These are phyloP conservation scores for Pichia thaimueangensis DNA, from an alignment of 805 yeast species.

Conservation along the genomic window DNA sequence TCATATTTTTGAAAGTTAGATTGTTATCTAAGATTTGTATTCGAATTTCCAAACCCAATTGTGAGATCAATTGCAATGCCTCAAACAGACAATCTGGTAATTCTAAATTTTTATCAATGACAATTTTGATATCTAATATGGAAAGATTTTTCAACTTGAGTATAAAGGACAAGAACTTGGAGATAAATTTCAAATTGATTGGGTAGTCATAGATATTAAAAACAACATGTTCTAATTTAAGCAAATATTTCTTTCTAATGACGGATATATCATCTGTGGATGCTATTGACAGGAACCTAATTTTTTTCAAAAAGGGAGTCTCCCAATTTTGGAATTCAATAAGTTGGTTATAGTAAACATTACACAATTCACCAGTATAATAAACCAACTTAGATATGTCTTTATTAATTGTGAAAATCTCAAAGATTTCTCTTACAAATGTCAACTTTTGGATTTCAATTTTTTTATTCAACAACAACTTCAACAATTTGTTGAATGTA, in stretches of 20 bases:
- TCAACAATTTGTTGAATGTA: neutral
- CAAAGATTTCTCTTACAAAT: slow-evolving; percentile 5
- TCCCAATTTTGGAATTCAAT: slow-evolving; percentile 2
- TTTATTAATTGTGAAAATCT: neutral
- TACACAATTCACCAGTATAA: neutral
- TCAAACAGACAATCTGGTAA: slow-evolving; percentile 3
- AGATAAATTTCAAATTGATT: slow-evolving; percentile 1
- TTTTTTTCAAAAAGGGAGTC: neutral
- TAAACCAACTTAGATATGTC: slow-evolving; percentile 1
- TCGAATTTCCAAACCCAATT: neutral
- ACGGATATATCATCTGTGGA: neutral
- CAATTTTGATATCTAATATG: neutral
- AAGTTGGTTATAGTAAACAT: slow-evolving; percentile 6
- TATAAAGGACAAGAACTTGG: slow-evolving; percentile 1
- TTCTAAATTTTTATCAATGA: slow-evolving; percentile 6
- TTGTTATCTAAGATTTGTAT: slow-evolving; percentile 8
- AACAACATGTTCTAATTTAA: neutral
- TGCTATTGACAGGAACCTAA: slow-evolving; percentile 5
- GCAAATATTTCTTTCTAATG: neutral
- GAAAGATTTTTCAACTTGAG: slow-evolving; percentile 2
- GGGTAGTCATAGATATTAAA: slow-evolving; percentile 7
- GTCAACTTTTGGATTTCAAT: slow-evolving; percentile 4
- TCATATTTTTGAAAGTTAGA: slow-evolving; percentile 8
- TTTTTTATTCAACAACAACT: neutral
- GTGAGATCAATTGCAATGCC: neutral